Conservation (phyloP, 345 rosid species). For the Rhodamnia argentea region DNA sequence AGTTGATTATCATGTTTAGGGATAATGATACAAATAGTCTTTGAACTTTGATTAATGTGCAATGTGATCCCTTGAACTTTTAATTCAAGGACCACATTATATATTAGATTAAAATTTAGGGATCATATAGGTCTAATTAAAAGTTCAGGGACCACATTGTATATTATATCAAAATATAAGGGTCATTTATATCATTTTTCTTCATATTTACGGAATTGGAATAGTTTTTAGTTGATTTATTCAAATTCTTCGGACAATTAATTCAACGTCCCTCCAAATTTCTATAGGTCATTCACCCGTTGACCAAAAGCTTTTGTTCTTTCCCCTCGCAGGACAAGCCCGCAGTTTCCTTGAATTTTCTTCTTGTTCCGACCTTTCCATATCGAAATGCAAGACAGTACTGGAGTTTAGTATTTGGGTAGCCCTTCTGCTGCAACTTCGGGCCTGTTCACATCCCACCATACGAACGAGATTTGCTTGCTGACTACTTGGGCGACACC, state of each 20-base stretch:
- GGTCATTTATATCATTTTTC: too few relatives aligned
- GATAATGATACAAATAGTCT: neutral
- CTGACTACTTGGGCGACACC: neutral
- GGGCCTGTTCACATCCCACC: neutral
- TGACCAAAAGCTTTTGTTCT: neutral
- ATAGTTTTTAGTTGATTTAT: neutral
- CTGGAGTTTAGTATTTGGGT: neutral
- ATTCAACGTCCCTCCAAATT: neutral
- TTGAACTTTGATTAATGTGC: too few relatives aligned
- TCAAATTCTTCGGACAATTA: neutral
- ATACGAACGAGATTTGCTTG: neutral
- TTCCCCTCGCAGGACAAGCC: neutral
- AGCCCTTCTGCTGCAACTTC: neutral
- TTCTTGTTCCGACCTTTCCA: neutral
- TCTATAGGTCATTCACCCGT: neutral
- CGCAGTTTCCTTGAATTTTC: neutral
- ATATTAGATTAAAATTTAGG: too few relatives aligned
- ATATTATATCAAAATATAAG: too few relatives aligned
- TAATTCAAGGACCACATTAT: too few relatives aligned
- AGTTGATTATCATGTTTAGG: neutral
- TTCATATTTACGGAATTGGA: neutral
- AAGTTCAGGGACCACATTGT: too few relatives aligned
- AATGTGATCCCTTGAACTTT: too few relatives aligned
- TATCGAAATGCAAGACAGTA: neutral
- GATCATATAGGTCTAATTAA: too few relatives aligned